Evolutionary conservation across 306 rosid species (phyloP).

Genomic region (Prunus campanulata): DNA sequence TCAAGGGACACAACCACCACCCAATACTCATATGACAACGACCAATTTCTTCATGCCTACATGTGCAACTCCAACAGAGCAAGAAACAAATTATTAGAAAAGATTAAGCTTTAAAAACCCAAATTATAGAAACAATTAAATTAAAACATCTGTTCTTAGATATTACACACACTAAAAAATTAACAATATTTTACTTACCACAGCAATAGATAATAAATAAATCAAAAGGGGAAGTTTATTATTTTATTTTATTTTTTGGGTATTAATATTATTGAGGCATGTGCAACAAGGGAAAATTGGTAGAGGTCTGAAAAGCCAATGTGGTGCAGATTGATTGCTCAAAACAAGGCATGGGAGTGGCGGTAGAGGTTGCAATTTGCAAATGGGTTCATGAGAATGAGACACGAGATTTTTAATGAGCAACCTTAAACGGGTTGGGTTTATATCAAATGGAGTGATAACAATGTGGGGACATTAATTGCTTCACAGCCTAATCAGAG

Average conservation of each 20-base stretch:
- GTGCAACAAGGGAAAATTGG: not conserved
- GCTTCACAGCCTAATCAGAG: too few relatives aligned
- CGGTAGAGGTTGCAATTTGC: not conserved
- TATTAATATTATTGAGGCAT: not conserved
- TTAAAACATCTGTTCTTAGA: too few relatives aligned
- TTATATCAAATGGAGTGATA: not conserved
- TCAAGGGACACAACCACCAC: slow-evolving; percentile 7
- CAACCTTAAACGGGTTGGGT: not conserved
- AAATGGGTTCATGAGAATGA: not conserved
- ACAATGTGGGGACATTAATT: not conserved
- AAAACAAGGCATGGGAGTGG: not conserved
- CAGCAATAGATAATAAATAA: too few relatives aligned
- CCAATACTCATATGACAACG: not conserved
- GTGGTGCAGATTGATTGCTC: not conserved
- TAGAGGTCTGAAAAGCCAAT: not conserved
- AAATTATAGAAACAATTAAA: too few relatives aligned
- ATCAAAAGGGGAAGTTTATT: too few relatives aligned
- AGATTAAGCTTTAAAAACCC: too few relatives aligned
- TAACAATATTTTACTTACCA: too few relatives aligned
- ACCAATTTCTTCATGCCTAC: not conserved
- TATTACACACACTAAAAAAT: too few relatives aligned
- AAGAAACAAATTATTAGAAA: too few relatives aligned
- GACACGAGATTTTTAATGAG: not conserved
- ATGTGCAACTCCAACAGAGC: too few relatives aligned
- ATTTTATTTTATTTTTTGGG: too few relatives aligned